phyloP scores from a whole-genome alignment of 768 basidiomycete species.

The Mycena sanguinolenta region DNA sequence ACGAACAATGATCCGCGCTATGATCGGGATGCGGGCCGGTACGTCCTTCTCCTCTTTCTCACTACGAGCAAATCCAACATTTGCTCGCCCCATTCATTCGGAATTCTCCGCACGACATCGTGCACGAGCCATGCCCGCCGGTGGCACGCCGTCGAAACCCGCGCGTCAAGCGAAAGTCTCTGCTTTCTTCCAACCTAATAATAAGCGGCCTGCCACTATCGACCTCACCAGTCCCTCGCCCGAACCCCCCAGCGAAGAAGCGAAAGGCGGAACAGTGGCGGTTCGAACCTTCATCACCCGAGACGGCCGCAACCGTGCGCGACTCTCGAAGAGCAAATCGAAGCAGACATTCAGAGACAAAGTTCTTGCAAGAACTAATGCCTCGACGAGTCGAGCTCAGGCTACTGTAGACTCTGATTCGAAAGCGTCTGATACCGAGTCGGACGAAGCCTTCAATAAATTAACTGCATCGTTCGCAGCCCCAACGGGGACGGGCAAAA shows the following conservation, averaged over 20 bases:
- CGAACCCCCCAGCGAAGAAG: constrained; percentile 48
- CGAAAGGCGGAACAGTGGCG: constrained; percentile 57
- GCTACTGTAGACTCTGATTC: neutral
- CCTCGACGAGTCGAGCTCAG: neutral
- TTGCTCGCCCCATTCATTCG: too few species aligned
- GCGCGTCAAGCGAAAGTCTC: constrained; percentile 55
- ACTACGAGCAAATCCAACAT: too few species aligned
- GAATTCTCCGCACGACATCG: too few species aligned
- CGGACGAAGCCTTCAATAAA: constrained; percentile 61
- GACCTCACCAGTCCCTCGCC: constrained; percentile 34
- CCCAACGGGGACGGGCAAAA: constrained; percentile 54
- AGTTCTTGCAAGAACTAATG: constrained; percentile 53
- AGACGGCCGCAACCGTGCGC: neutral
- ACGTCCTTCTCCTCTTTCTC: too few species aligned
- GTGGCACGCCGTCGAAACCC: constrained; percentile 13
- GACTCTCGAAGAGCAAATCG: constrained; percentile 36
- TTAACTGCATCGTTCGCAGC: constrained; percentile 61
- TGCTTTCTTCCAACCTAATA: constrained; percentile 50
- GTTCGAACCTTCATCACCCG: constrained; percentile 48
- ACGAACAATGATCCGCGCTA: too few species aligned
- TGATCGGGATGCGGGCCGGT: too few species aligned
- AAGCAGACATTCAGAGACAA: constrained; percentile 63
- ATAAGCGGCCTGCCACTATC: constrained; percentile 27
- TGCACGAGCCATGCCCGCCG: neutral
- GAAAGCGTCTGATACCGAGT: constrained; percentile 54